Evolutionary conservation across 768 basidiomycete genomes (phyloP).

Genomic region (Rhizopogon salebrosus): DNA sequence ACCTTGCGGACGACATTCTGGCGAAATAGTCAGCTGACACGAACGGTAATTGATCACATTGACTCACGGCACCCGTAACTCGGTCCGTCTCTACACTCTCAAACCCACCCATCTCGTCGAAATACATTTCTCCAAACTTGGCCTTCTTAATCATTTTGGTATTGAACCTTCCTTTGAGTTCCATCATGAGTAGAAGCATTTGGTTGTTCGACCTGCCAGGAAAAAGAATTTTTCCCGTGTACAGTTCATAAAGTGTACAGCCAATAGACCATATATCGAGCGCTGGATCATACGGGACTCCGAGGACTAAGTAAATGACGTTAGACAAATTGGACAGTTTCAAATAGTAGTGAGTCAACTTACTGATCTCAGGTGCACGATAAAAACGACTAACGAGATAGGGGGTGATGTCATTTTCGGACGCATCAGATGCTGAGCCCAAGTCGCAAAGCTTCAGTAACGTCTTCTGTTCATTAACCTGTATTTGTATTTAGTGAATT

Average conservation of each 20-base stretch:
- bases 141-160: slow-evolving; percentile 92
- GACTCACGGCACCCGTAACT: slow-evolving; percentile 75
- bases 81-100: slow-evolving; percentile 79
- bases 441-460: slow-evolving; percentile 92
- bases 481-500: slow-evolving; percentile 8
- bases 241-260: slow-evolving; percentile 93
- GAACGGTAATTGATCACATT: slow-evolving; percentile 2
- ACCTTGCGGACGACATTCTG: slow-evolving; percentile 81
- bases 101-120: slow-evolving; percentile 90
- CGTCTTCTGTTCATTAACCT: slow-evolving; percentile 96
- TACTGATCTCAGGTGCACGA: slow-evolving; percentile 98
- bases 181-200: slow-evolving; percentile 98
- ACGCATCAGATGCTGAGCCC: slow-evolving; percentile 93
- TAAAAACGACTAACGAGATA: slow-evolving; percentile 98
- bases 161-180: slow-evolving; percentile 91
- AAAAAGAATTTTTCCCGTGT: slow-evolving; percentile 95
- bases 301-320: slow-evolving; percentile 61
- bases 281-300: slow-evolving; percentile 89
- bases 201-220: slow-evolving; percentile 97
- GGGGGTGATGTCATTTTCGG: slow-evolving; percentile 95
- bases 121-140: slow-evolving; percentile 87
- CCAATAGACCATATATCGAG: slow-evolving; percentile 97
- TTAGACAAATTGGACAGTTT: slow-evolving; percentile 11
- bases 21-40: slow-evolving; percentile 15
- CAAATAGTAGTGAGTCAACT: slow-evolving; percentile 21